Evolutionary conservation across 805 yeast genomes (phyloP).

Genomic region (Teunomyces cretensis): DNA sequence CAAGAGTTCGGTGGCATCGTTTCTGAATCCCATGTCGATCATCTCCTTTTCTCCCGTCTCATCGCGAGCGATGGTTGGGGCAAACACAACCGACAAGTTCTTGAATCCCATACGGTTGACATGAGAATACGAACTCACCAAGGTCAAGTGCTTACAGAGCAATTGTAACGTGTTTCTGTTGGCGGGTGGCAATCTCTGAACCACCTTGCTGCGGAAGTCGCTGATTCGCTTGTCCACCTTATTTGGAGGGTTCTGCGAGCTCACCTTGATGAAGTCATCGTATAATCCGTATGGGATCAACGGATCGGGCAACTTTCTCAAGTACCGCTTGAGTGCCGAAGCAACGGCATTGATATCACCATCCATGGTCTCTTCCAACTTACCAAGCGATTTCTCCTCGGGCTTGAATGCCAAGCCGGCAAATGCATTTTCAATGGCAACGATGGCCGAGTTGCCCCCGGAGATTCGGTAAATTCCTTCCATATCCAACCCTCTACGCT

Average conservation of each 20-base stretch:
- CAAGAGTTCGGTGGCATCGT: slow-evolving; percentile 73
- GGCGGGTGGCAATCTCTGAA: slow-evolving; percentile 61
- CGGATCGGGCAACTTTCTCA: slow-evolving; percentile 83
- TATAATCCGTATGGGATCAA: slow-evolving; percentile 71
- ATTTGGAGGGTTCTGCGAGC: slow-evolving; percentile 30
- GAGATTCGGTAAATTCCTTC: slow-evolving; percentile 93
- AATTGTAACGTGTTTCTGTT: slow-evolving; percentile 58
- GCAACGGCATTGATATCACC: slow-evolving; percentile 87
- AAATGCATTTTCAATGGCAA: slow-evolving; percentile 44
- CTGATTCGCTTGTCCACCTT: slow-evolving; percentile 31
- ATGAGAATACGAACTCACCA: slow-evolving; percentile 52
- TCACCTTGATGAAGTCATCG: slow-evolving; percentile 60
- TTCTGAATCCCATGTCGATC: slow-evolving; percentile 77
- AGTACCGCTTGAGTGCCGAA: slow-evolving; percentile 80
- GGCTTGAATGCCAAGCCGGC: slow-evolving; percentile 25
- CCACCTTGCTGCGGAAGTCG: slow-evolving; percentile 42
- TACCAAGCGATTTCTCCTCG: slow-evolving; percentile 34
- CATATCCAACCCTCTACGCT: slow-evolving; percentile 64
- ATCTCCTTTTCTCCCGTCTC: slow-evolving; percentile 78
- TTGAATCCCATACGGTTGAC: slow-evolving; percentile 78
- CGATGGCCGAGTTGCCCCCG: slow-evolving; percentile 73
- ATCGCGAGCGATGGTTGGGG: slow-evolving; percentile 87
- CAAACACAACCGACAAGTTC: slow-evolving; percentile 88
- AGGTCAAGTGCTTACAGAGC: slow-evolving; percentile 63
- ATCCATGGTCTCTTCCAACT: slow-evolving; percentile 36